Base-by-base conservation (phyloP, 2,329 filamentous ascomycete species). In the Penicillium vulpinum region DNA sequence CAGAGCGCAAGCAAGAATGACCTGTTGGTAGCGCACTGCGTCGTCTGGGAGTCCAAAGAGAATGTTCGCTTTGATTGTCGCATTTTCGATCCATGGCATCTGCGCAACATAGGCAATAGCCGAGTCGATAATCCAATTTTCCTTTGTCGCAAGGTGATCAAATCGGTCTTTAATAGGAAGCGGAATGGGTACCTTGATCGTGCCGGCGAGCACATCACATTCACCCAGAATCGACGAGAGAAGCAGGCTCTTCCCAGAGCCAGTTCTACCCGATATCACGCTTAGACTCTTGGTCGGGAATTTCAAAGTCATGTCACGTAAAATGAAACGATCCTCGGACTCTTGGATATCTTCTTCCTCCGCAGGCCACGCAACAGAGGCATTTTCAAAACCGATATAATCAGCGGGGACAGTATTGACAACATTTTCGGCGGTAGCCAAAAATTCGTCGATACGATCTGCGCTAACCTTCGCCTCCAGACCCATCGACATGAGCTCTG, bases 61-160 rank as follows among this genome's bases (percentile, higher is more conserved):
- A 49, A 94, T 88, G 64, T 94, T 95, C 43, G 91, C 86, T 54
- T 83, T 85, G 59, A 95, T 86, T 6, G 85, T 89, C 0, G 88
- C 88, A 64, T 92, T 93, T 68, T 93, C 90, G 47, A 94, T 90
- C 90, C 90, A 94, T 0, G 90, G 90, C 8, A 89, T 91, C 68
- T 92, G 89, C 1, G 88, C 85, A 33, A 92, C 88, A 64, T 87
- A 93, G 0, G 90, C 90, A 46, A 92, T 82, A 2, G 88, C 83
- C 1, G 62, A 65, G 26, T 66, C 64, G 22, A 67, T 67, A 28
- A 54, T 62, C 33, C 79, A 68, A 40, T 54, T 68, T 84, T 90
- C 29, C 85, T 77, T 73, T 83, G 85, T 62, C 80, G 82, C 74
- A 83, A 90, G 55, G 84, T 82, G n/a, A 83, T 61, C 1, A 84